Percentiles rank a stretch among this genome's conserved stretches.
These are phyloP conservation scores for Eucalyptus curtisii DNA, from an alignment of 345 rosid species.

Conservation along the genomic window DNA sequence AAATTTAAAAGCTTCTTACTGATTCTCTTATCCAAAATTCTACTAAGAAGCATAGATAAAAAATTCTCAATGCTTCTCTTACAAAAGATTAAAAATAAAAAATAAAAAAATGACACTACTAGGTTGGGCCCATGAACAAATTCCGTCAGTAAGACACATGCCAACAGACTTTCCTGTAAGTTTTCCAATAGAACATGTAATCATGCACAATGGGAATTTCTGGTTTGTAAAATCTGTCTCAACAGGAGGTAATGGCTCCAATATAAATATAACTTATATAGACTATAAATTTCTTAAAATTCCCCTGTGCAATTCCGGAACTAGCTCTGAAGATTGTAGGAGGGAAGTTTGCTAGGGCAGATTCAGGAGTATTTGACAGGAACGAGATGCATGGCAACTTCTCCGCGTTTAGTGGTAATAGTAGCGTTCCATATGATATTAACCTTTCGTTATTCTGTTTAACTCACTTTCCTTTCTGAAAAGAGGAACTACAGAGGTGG, in stretches of 20 bases:
- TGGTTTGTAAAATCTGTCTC: not conserved
- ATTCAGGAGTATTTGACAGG: not conserved
- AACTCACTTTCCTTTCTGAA: not conserved
- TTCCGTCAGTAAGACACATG: not conserved
- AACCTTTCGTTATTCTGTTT: not conserved
- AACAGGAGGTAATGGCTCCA: not conserved
- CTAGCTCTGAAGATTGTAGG: not conserved
- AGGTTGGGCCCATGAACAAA: not conserved
- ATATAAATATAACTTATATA: not conserved
- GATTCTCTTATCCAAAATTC: not conserved
- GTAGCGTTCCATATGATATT: not conserved
- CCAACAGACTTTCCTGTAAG: not conserved
- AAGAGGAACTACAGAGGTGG: not conserved
- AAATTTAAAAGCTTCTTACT: not conserved
- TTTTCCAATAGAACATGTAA: not conserved
- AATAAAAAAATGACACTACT: not conserved
- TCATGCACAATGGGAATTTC: not conserved
- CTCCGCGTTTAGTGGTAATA: not conserved
- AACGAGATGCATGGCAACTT: not conserved
- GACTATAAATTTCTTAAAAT: not conserved
- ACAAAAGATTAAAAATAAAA: not conserved
- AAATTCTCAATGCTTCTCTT: not conserved
- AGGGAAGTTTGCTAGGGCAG: not conserved
- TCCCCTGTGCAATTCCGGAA: not conserved
- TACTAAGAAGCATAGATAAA: not conserved